These are phyloP conservation scores for Leccinum fuscescens DNA, from an alignment of 1,284 basidiomycete species.

Conservation along the genomic window DNA sequence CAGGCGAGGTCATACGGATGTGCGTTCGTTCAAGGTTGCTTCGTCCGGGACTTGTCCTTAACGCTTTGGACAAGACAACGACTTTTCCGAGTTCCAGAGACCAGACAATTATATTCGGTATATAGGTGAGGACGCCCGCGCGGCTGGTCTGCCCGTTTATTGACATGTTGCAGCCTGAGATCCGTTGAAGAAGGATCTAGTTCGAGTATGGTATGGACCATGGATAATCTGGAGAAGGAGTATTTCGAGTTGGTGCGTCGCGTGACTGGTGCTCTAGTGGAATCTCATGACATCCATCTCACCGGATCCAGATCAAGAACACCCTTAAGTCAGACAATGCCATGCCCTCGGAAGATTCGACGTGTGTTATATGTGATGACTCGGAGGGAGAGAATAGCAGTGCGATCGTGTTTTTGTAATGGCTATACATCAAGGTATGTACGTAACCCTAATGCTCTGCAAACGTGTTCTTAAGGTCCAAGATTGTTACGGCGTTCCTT, in stretches of 20 bases:
- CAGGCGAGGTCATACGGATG: constrained; percentile 62
- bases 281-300: not conserved
- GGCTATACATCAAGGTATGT: constrained; percentile 93
- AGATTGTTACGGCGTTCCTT: constrained; percentile 99
- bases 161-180: constrained; percentile 48
- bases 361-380: constrained; percentile 96
- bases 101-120: constrained; percentile 90
- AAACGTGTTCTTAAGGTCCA: constrained; percentile 11
- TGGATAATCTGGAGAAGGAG: constrained; percentile 98
- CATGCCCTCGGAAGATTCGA: constrained; percentile 88
- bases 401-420: constrained; percentile 89
- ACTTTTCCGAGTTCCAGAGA: constrained; percentile 69
- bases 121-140: constrained; percentile 57
- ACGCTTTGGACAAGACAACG: constrained; percentile 58
- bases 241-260: constrained; percentile 91
- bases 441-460: not conserved
- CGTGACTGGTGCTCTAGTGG: not conserved
- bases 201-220: constrained; percentile 99
- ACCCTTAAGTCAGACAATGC: constrained; percentile 83
- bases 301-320: constrained; percentile 70
- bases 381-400: constrained; percentile 98
- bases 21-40: constrained; percentile 34
- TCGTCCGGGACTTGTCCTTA: constrained; percentile 5
- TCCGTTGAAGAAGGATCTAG: constrained; percentile 90
- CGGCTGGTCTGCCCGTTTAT: not conserved